Evolutionary conservation across 768 basidiomycete genomes (phyloP).

Genomic region (Sporobolomyces pararoseus): DNA sequence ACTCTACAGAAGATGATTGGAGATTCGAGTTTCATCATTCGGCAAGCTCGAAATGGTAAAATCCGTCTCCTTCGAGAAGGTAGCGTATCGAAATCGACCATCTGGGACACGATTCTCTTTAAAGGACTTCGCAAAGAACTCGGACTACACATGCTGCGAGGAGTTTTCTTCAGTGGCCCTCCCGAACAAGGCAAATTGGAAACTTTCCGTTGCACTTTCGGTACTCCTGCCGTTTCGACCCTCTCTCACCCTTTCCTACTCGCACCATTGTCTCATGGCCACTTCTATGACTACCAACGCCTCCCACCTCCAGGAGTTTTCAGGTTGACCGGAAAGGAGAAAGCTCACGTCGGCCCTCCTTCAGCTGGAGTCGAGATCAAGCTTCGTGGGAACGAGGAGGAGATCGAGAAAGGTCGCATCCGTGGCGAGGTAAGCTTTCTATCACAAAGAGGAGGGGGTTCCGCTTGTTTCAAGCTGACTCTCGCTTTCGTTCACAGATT

Average conservation of each 20-base stretch:
- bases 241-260: slow-evolving; percentile 26
- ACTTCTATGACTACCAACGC: slow-evolving; percentile 37
- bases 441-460: no score
- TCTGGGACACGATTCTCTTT: slow-evolving; percentile 36
- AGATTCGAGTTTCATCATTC: slow-evolving; percentile 27
- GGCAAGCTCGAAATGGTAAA: slow-evolving; percentile 32
- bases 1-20: slow-evolving; percentile 31
- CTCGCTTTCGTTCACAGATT: slow-evolving; percentile 6
- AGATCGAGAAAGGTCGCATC: slow-evolving; percentile 9
- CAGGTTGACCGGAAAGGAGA: slow-evolving; percentile 7
- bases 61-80: slow-evolving; percentile 30
- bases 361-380: slow-evolving; percentile 34
- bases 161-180: slow-evolving; percentile 21
- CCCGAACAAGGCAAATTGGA: slow-evolving; percentile 30
- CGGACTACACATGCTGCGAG: slow-evolving; percentile 21
- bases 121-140: slow-evolving; percentile 31
- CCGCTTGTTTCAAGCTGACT: neutral
- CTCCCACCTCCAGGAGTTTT: slow-evolving; percentile 24
- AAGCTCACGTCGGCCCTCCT: slow-evolving; percentile 26
- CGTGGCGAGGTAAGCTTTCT: slow-evolving; percentile 27
- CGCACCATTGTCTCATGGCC: slow-evolving; percentile 10
- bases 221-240: slow-evolving; percentile 22
- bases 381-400: slow-evolving; percentile 19
- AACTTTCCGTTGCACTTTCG: slow-evolving; percentile 32
- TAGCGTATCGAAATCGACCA: slow-evolving; percentile 20